Base-by-base conservation (phyloP, 2,329 filamentous ascomycete species). In the Saccharata proteae region DNA sequence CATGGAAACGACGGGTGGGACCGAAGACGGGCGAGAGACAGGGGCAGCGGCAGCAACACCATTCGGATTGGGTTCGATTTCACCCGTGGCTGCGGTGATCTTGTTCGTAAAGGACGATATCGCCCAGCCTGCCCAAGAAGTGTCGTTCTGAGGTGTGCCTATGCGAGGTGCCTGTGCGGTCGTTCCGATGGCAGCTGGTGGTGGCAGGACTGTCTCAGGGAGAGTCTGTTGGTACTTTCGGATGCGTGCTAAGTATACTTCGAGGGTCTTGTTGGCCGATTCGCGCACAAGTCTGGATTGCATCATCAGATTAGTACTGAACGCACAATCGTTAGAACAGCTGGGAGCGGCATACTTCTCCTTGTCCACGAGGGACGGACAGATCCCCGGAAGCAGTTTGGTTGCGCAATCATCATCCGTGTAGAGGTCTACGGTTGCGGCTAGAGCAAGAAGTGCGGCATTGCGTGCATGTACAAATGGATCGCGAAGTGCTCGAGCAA, bases 41-140 rank as follows among this genome's bases (percentile, higher is more conserved):
- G 62, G 61, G 10, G 58, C 57, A 28, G 47, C 47, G 13, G 67
- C 57, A 9, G 61, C 62, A 2, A 57, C 52, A 1, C 45, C 47
- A 17, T 51, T 55, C 6, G 42, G 28, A 2, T 28, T 59, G 9
- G 74, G 61, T 48, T 88, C 69, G 40, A 98, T 98, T 35, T 94
- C 80, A 12, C 90, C 90, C 6, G 80, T 80, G 0, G 84, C 85
- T 1, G 80, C 61, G 2, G 83, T 77, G 9, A 96, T 55, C 47
- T 93, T 94, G 57, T 96, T 96, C 2, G 90, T 96, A 51, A 98
- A 98, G 1, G 85, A 94, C 0, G 90, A 96, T 33, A 98, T 94
- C 2, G 90, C 90, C 90, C 90, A 98, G 9, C 90, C 90, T 2
- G 90, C 75, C 90, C 90, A 96, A 3, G 76, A 75, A 32, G 41